phyloP scores from a whole-genome alignment of 2,329 filamentous ascomycete genomes.

The Aspergillus aculeatus region DNA sequence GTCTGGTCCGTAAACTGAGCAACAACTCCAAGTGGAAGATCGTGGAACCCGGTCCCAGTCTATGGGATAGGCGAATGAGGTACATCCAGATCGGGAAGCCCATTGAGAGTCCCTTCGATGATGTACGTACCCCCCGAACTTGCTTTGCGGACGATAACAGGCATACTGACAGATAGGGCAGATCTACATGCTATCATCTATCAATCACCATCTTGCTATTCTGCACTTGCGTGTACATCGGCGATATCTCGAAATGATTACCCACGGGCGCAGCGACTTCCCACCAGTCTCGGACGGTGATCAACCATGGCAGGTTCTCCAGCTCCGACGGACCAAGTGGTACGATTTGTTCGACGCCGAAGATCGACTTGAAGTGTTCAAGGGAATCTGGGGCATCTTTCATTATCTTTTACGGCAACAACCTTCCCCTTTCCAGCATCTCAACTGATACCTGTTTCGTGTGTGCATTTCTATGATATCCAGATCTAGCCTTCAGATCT shows the following conservation, averaged over 20 bases:
- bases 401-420: conserved; percentile 49
- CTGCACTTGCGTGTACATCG: conserved; percentile 58
- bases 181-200: conserved; percentile 61
- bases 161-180: conserved; percentile 27
- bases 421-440: background rate
- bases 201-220: conserved; percentile 63
- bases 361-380: conserved; percentile 56
- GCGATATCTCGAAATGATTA: conserved; percentile 56
- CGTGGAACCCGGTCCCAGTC: conserved; percentile 49
- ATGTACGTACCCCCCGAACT: conserved; percentile 43
- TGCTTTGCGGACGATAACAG: background rate
- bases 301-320: conserved; percentile 52
- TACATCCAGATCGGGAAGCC: conserved; percentile 59
- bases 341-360: conserved; percentile 56
- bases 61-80: conserved; percentile 57
- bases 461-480: background rate
- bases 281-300: conserved; percentile 25
- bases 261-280: conserved; percentile 40
- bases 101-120: conserved; percentile 48
- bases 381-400: conserved; percentile 59
- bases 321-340: conserved; percentile 57
- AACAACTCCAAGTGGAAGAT: conserved; percentile 54
- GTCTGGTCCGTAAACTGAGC: conserved; percentile 43
- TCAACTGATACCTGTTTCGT: background rate
- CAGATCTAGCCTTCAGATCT: background rate